These are phyloP conservation scores for Ustilago tritici DNA, from an alignment of 1,284 basidiomycete species.

Conservation along the genomic window DNA sequence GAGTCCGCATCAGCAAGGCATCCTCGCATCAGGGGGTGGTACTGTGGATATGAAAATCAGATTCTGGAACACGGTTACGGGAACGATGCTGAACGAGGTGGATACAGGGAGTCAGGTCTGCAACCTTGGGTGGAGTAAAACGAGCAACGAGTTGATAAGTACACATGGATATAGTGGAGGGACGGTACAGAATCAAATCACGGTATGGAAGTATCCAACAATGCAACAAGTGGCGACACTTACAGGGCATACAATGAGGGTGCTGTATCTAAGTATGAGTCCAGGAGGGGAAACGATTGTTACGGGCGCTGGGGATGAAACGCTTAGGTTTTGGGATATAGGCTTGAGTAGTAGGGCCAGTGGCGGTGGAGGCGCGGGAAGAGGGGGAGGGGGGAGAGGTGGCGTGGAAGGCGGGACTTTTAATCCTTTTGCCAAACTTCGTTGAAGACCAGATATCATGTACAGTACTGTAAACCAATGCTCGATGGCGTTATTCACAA, in stretches of 20 bases:
- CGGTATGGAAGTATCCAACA: constrained; percentile 96
- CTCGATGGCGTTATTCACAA: too few relatives aligned
- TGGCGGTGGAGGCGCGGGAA: constrained; percentile 22
- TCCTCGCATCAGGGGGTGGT: constrained; percentile 95
- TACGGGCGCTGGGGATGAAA: constrained; percentile 97
- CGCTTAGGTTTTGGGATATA: constrained; percentile 84
- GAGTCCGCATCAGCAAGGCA: constrained; percentile 92
- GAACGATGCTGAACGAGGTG: constrained; percentile 76
- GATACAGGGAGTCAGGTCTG: constrained; percentile 77
- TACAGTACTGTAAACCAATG: too few relatives aligned
- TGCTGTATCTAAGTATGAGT: constrained; percentile 95
- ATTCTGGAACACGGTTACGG: constrained; percentile 95
- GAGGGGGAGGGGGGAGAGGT: constrained; percentile 52
- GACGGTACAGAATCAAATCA: constrained; percentile 95
- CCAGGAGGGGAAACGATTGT: constrained; percentile 97
- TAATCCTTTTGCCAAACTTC: constrained; percentile 65
- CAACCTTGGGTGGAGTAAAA: constrained; percentile 92
- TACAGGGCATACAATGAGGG: constrained; percentile 87
- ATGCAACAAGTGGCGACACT: constrained; percentile 81
- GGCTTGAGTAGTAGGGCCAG: not conserved
- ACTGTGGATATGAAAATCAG: constrained; percentile 96
- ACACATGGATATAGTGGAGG: constrained; percentile 97
- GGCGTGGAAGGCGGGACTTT: constrained; percentile 31
- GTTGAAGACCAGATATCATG: constrained; percentile 20
- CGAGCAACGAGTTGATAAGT: constrained; percentile 95